phyloP scores from a whole-genome alignment of 108 stramenopile species.

The Skeletonema grethae region DNA sequence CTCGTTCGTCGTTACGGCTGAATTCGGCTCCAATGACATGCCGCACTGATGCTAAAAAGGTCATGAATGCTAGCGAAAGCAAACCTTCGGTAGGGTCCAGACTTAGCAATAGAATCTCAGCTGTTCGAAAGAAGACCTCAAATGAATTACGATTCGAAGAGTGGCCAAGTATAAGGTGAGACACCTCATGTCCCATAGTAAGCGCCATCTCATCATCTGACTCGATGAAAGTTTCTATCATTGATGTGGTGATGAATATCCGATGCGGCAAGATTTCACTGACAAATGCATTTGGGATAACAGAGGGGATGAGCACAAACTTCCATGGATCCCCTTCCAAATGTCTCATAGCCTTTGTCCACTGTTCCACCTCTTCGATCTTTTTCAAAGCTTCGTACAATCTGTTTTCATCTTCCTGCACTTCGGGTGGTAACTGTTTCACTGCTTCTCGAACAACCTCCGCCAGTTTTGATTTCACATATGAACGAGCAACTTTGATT shows the following conservation, averaged over 20 bases:
- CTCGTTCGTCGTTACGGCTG: slow-evolving; percentile 69
- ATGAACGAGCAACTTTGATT: slow-evolving; percentile 75
- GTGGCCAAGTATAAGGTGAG: slow-evolving; percentile 81
- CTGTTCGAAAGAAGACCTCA: slow-evolving; percentile 68
- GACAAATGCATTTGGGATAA: slow-evolving; percentile 85
- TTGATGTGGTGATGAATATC: slow-evolving; percentile 80
- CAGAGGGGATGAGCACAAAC: slow-evolving; percentile 62
- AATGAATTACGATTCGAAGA: slow-evolving; percentile 53
- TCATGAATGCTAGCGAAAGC: slow-evolving; percentile 60
- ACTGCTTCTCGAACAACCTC: slow-evolving; percentile 49
- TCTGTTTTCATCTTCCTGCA: slow-evolving; percentile 31
- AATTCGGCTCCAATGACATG: slow-evolving; percentile 62
- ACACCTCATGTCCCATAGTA: slow-evolving; percentile 82
- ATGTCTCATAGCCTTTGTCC: slow-evolving; percentile 41
- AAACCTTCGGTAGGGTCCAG: slow-evolving; percentile 88
- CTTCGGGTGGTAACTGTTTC: slow-evolving; percentile 33
- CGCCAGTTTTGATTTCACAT: slow-evolving; percentile 60
- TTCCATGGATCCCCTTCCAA: slow-evolving; percentile 50
- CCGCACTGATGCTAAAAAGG: slow-evolving; percentile 59
- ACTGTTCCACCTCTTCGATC: slow-evolving; percentile 35
- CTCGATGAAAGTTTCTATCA: slow-evolving; percentile 65
- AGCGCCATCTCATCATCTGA: slow-evolving; percentile 85
- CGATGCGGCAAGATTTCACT: slow-evolving; percentile 82
- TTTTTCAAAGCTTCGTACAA: slow-evolving; percentile 33
- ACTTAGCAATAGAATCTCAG: slow-evolving; percentile 76